Evolutionary conservation across 768 basidiomycete genomes (phyloP).

Genomic region (Boletales sp.): DNA sequence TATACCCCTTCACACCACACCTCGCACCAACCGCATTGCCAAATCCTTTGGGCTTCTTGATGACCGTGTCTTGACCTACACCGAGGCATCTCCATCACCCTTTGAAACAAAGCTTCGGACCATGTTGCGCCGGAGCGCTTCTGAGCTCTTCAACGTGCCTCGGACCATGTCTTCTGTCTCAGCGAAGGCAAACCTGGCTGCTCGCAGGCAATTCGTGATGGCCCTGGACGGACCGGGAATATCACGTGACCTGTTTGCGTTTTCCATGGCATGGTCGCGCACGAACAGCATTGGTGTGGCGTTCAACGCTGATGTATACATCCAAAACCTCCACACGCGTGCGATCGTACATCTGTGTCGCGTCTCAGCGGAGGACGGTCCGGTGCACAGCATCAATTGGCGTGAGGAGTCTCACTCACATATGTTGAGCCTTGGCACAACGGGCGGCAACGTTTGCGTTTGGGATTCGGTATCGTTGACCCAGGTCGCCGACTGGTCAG

Average conservation of each 20-base stretch:
- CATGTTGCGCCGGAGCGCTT: constrained; percentile 50
- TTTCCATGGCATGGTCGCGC: constrained; percentile 59
- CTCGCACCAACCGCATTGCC: constrained; percentile 65
- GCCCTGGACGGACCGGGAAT: constrained; percentile 67
- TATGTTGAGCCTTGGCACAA: constrained; percentile 51
- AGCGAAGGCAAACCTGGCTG: constrained; percentile 54
- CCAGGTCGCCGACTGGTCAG: constrained; percentile 33
- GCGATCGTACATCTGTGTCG: constrained; percentile 50
- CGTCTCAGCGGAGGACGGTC: constrained; percentile 32
- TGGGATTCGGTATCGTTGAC: constrained; percentile 44
- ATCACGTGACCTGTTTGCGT: constrained; percentile 48
- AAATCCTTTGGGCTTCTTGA: constrained; percentile 58
- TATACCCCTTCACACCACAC: constrained; percentile 58
- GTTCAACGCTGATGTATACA: constrained; percentile 56
- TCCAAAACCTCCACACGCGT: constrained; percentile 57
- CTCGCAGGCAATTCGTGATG: constrained; percentile 51
- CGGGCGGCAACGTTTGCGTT: constrained; percentile 46
- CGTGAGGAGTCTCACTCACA: constrained; percentile 37
- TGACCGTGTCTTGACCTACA: constrained; percentile 52
- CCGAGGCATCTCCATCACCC: constrained; percentile 34
- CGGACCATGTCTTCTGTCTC: constrained; percentile 39
- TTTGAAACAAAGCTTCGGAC: constrained; percentile 41
- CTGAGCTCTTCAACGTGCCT: constrained; percentile 43
- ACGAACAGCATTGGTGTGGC: constrained; percentile 61
- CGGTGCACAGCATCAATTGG: constrained; percentile 52